Base-by-base conservation (phyloP, 495 filamentous ascomycete genomes). In the Pseudotulostoma volvatum region DNA sequence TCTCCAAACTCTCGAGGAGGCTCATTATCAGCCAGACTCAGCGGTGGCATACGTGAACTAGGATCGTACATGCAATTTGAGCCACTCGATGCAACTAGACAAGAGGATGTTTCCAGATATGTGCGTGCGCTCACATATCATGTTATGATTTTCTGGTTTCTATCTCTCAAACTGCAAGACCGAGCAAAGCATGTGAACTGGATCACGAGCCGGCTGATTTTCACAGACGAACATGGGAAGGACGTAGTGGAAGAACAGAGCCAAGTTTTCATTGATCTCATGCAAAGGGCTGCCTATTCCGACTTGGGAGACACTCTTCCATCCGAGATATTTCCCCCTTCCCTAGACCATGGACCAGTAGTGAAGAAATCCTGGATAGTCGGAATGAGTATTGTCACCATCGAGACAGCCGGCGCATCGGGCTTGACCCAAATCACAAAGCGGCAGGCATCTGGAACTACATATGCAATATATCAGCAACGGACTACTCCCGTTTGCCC, bases 81-180 rank as follows among this genome's bases (percentile, higher is more conserved):
- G 16, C 40, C 46, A 18, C 40, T 48, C 0, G 61, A 62, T 21
- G 38, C 49, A 18, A 47, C 50, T 9, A 36, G 48, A 9, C 61
- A 63, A 18, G 61, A 67, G 37, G 60, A 50, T 9, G 61, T 65
- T 52, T 62, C 61, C 13, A 83, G 86, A 52, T 99, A 99, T 52
- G 83, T 96, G 19, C 86, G 86, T 51, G 78, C 83, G 1, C 63
- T 95, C 17, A 87, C 90, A 4, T 93, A 93, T 53, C 85, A 96
- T 55, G 85, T 93, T 47, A 84, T 96, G 46, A 82, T 83, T 2
- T 93, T 93, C 48, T 99, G 92, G 92, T 96, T 93, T 54, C 62
- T 96, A 37, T 80, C 83, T 4, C 53, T 96, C 42, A 86, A 81
- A 52, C 68, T 94, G 21, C 66, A 76, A 31, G 85, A 95, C 44